Conservation (phyloP, 2,329 filamentous ascomycete species). For the Paraphaeosphaeria sporulosa region DNA sequence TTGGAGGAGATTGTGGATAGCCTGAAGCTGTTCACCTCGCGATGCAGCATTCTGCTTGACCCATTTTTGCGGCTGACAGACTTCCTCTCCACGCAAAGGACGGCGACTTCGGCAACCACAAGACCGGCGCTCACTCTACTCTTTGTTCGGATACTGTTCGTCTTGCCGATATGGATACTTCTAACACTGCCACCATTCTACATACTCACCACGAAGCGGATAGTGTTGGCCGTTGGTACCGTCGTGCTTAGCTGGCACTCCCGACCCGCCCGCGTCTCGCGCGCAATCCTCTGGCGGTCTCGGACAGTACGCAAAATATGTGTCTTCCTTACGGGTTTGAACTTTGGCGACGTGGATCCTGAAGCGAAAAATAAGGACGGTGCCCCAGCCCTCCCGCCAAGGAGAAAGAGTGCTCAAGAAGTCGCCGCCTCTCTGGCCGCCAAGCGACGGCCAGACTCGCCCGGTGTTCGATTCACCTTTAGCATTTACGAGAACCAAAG, state of each 20-base stretch:
- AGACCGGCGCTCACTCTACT: slow-evolving; percentile 87
- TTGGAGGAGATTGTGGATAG: slow-evolving; percentile 97
- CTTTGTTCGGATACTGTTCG: slow-evolving; percentile 85
- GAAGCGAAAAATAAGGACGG: slow-evolving; percentile 40
- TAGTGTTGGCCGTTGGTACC: slow-evolving; percentile 86
- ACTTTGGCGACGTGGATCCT: slow-evolving; percentile 64
- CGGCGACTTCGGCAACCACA: slow-evolving; percentile 89
- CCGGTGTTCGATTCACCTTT: slow-evolving; percentile 94
- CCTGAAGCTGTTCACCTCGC: slow-evolving; percentile 84
- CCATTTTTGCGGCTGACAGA: slow-evolving; percentile 89
- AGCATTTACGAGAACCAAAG: slow-evolving; percentile 96
- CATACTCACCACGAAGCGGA: slow-evolving; percentile 84
- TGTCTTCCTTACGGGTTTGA: slow-evolving; percentile 79
- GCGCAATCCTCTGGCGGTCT: slow-evolving; percentile 91
- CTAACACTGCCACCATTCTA: slow-evolving; percentile 83
- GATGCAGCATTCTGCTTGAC: slow-evolving; percentile 91
- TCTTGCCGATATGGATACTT: slow-evolving; percentile 86
- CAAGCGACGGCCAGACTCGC: slow-evolving; percentile 58
- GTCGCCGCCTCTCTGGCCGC: slow-evolving; percentile 55
- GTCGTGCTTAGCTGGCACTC: slow-evolving; percentile 91
- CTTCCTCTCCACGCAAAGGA: slow-evolving; percentile 89
- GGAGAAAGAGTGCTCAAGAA: slow-evolving; percentile 56
- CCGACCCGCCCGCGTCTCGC: slow-evolving; percentile 80
- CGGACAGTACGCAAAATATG: slow-evolving; percentile 73
- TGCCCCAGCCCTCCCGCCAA: slow-evolving; percentile 48